Conservation (phyloP, 1,284 basidiomycete species). For the Cryptococcus sp. region DNA sequence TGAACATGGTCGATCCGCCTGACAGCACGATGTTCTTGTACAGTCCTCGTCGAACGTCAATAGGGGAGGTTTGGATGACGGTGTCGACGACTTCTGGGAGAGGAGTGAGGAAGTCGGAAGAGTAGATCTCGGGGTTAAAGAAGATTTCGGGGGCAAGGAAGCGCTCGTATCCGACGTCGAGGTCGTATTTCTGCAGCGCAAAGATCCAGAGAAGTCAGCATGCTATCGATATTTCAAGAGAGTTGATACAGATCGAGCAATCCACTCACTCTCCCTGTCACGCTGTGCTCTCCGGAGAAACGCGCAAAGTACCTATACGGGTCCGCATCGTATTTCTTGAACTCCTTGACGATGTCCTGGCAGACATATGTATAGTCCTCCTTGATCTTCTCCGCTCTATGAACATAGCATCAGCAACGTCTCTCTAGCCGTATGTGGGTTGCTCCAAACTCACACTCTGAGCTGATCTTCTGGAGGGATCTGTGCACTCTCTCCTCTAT, state of each 20-base stretch:
- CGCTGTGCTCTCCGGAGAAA: constrained; percentile 89
- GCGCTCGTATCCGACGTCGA: constrained; percentile 97
- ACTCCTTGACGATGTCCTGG: constrained; percentile 98
- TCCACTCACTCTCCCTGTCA: constrained; percentile 77
- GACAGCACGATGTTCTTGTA: constrained; percentile 98
- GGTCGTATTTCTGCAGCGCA: constrained; percentile 69
- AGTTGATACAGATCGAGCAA: background rate
- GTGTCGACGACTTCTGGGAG: constrained; percentile 95
- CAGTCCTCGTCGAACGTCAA: constrained; percentile 88
- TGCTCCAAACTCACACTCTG: constrained; percentile 60
- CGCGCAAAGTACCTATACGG: constrained; percentile 96
- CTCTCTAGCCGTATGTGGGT: background rate
- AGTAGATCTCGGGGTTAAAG: constrained; percentile 99
- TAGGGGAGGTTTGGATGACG: constrained; percentile 94
- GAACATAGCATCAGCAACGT: background rate
- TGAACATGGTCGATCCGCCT: constrained; percentile 87
- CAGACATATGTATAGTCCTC: constrained; percentile 99
- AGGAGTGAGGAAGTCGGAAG: constrained; percentile 96
- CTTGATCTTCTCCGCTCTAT: constrained; percentile 84
- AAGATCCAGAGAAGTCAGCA: background rate
- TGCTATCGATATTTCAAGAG: background rate
- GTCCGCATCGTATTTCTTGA: constrained; percentile 95
- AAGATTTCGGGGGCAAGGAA: constrained; percentile 99
- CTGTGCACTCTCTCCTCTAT: constrained; percentile 84
- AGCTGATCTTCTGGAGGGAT: constrained; percentile 98